Evolutionary conservation across 192 early-diverging fungal genomes (phyloP).

Genomic region (Allomyces javanicus): DNA sequence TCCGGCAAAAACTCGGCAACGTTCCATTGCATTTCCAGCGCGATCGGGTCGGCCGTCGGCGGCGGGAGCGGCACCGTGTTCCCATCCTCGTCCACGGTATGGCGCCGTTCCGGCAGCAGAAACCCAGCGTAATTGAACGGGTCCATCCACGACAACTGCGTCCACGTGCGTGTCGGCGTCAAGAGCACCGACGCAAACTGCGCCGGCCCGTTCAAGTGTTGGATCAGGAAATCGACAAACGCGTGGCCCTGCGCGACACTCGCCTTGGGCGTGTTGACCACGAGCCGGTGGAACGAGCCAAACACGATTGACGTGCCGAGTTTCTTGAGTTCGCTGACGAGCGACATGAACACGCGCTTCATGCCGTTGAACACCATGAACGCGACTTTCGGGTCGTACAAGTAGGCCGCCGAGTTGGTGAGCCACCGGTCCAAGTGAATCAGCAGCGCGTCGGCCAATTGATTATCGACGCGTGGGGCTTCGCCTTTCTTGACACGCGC

Average conservation of each 20-base stretch:
- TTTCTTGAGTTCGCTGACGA: constrained; percentile 56
- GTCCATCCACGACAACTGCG: constrained; percentile 82
- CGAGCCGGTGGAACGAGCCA: constrained; percentile 60
- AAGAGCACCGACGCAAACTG: constrained; percentile 58
- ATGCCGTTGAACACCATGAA: constrained; percentile 66
- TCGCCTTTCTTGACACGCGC: neutral
- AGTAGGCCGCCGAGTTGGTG: constrained; percentile 40
- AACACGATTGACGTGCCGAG: constrained; percentile 60
- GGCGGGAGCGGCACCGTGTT: neutral
- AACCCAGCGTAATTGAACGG: constrained; percentile 63
- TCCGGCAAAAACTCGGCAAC: constrained; percentile 68
- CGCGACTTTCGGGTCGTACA: constrained; percentile 73
- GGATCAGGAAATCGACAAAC: constrained; percentile 49
- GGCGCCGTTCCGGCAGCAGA: neutral
- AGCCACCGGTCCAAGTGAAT: constrained; percentile 82
- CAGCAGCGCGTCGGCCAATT: constrained; percentile 48
- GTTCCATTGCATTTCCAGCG: constrained; percentile 61
- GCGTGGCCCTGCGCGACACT: constrained; percentile 49
- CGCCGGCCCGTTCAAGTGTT: constrained; percentile 45
- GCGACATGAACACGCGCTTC: constrained; percentile 69
- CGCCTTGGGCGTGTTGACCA: constrained; percentile 59
- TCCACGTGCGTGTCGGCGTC: constrained; percentile 50
- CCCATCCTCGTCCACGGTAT: neutral
- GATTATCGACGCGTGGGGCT: neutral
- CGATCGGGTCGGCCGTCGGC: constrained; percentile 9